Evolutionary conservation across 2,329 filamentous ascomycete genomes (phyloP), one percentile per base, ranked within the genome.

Genomic region (Curvularia sp.): DNA sequence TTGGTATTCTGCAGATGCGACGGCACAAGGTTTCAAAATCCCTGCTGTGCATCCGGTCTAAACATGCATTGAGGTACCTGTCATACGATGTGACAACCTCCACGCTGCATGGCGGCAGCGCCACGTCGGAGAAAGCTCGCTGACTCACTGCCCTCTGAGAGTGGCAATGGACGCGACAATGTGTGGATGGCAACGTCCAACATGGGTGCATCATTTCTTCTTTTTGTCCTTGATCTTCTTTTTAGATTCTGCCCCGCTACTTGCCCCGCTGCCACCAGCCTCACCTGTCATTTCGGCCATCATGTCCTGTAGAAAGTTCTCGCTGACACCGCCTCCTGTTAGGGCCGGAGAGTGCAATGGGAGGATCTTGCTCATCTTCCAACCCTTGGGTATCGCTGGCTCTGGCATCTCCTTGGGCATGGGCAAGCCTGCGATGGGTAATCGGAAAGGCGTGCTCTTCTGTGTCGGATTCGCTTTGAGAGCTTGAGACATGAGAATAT

Each of bases 291-390:
- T 96, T 80, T 96, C 92, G 72, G 88, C 89, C 93, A 98, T 97
- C 84, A 97, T 96, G 68, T 97, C 93, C 81, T 95, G 92, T 72
- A 98, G 88, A 61, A 97, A 87, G 73, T 98, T 96, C 77, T 99
- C 95, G 61, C 88, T 93, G 10, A 98, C 92, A 34, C 95, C 95
- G 10, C 95, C 95, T 8, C 95, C 95, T 53, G 91, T 95, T 79
- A 98, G 85, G 18, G 93, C 95, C 0, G 93, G 88, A 62, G 91
- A 96, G 73, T 96, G 90, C 64, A 96, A 88, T 21, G 95, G 95
- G 65, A 99, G 74, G 57, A 97, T 87, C 59, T 86, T 87, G 61
- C 87, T 87, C 77, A 98, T 89, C 82, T 96, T 97, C 92, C 93
- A 97, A 36, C 94, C 94, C 52, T 91, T 84, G 18, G 95, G 95